phyloP scores from a whole-genome alignment of 2,329 filamentous ascomycete genomes.

The Venturia aucupariae region DNA sequence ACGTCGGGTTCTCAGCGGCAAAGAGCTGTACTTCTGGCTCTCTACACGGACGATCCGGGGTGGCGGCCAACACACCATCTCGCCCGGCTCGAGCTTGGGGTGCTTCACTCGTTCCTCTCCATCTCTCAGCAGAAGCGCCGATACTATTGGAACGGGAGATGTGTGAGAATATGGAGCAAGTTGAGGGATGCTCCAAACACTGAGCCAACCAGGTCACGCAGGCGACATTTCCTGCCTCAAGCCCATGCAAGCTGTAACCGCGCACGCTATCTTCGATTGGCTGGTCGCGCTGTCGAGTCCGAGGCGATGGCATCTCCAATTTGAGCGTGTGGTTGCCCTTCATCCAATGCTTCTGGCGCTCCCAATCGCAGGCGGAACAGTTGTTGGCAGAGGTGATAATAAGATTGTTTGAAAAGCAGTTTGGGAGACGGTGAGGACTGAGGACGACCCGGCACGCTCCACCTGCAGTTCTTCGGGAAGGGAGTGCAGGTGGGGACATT shows the following conservation, averaged over 20 bases:
- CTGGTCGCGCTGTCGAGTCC: neutral
- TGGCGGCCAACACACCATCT: neutral
- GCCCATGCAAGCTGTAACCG: constrained; percentile 1
- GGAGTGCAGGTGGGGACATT: neutral
- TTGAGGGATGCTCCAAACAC: neutral
- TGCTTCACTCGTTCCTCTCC: neutral
- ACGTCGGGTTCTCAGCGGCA: constrained; percentile 1
- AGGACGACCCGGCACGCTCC: neutral
- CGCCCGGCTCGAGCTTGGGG: neutral
- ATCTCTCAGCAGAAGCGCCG: neutral
- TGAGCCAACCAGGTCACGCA: neutral
- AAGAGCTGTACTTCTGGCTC: neutral
- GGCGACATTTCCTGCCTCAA: neutral
- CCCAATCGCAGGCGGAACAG: neutral
- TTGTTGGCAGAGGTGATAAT: neutral
- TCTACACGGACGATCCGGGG: neutral
- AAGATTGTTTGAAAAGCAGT: neutral
- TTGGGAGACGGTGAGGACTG: neutral
- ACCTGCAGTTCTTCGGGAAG: neutral
- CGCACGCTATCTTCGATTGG: neutral
- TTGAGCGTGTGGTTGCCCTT: neutral
- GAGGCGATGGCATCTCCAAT: neutral
- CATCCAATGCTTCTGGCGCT: neutral
- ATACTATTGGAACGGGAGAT: neutral
- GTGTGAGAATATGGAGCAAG: neutral